phyloP scores from a whole-genome alignment of 768 basidiomycete genomes.

The Neoboletus brunneissimus region DNA sequence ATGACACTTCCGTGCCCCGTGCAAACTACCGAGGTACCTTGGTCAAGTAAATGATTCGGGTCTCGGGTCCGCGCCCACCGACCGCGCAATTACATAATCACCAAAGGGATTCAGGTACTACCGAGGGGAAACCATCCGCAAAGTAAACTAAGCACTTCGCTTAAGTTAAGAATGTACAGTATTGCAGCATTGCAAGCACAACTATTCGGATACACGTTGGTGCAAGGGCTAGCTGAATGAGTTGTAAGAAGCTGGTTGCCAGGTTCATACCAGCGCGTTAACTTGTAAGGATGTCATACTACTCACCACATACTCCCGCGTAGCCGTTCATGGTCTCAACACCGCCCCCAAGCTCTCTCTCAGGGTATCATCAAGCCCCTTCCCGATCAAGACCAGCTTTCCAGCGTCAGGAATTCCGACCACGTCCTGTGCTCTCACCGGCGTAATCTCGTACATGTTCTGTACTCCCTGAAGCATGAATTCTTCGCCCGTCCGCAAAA shows the following conservation, averaged over 20 bases:
- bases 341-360: slow-evolving; percentile 48
- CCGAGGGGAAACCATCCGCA: no score
- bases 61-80: neutral
- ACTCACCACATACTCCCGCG: neutral
- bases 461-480: slow-evolving; percentile 90
- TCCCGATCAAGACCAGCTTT: slow-evolving; percentile 87
- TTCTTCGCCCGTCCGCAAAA: slow-evolving; percentile 48
- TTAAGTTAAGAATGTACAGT: neutral
- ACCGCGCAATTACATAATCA: slow-evolving; percentile 7
- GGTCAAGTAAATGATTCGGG: neutral
- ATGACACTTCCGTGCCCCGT: neutral
- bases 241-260: neutral
- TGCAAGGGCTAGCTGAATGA: neutral
- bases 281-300: no score
- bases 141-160: neutral
- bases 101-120: neutral
- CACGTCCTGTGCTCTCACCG: slow-evolving; percentile 37
- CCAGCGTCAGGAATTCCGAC: slow-evolving; percentile 59
- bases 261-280: neutral
- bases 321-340: slow-evolving; percentile 4
- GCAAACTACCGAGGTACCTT: neutral
- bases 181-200: neutral
- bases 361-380: slow-evolving; percentile 61
- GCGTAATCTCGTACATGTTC: slow-evolving; percentile 78
- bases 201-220: neutral